These are phyloP conservation scores for Achaetomiella virescens DNA, from an alignment of 495 filamentous ascomycete species.

Conservation along the genomic window DNA sequence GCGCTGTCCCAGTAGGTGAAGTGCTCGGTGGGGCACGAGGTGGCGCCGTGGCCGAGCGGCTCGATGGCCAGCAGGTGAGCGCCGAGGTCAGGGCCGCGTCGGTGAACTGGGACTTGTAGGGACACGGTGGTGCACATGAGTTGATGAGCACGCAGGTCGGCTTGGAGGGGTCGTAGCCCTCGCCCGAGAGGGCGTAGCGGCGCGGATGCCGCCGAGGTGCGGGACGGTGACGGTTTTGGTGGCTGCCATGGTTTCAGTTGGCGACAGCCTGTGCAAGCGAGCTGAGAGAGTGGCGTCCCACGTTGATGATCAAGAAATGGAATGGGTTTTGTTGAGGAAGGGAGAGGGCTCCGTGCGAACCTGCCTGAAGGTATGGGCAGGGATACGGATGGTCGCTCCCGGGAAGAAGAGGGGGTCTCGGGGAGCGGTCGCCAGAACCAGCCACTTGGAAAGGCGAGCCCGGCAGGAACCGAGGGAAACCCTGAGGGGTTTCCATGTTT, in stretches of 20 bases:
- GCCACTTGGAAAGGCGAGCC: no score
- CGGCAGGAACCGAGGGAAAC: no score
- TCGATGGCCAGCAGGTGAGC: constrained; percentile 49
- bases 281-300: no score
- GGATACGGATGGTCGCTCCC: no score
- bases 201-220: constrained; percentile 51
- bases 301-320: no score
- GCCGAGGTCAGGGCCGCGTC: constrained; percentile 38
- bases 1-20: constrained; percentile 55
- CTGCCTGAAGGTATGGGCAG: no score
- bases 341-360: no score
- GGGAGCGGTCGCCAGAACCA: no score
- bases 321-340: no score
- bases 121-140: constrained; percentile 50
- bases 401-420: no score
- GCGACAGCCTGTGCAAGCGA: no score
- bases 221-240: constrained; percentile 41
- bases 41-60: constrained; percentile 50
- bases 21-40: constrained; percentile 36
- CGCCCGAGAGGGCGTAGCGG: constrained; percentile 44
- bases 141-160: constrained; percentile 55
- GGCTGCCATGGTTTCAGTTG: constrained; percentile 25
- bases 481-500: no score
- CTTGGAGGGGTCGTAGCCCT: constrained; percentile 44
- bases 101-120: constrained; percentile 47